A percentile compares a stretch with the other conserved stretches of the same genome.
Evolutionary conservation across 768 basidiomycete genomes (phyloP).

Genomic region (Macrolepiota dolichaula): DNA sequence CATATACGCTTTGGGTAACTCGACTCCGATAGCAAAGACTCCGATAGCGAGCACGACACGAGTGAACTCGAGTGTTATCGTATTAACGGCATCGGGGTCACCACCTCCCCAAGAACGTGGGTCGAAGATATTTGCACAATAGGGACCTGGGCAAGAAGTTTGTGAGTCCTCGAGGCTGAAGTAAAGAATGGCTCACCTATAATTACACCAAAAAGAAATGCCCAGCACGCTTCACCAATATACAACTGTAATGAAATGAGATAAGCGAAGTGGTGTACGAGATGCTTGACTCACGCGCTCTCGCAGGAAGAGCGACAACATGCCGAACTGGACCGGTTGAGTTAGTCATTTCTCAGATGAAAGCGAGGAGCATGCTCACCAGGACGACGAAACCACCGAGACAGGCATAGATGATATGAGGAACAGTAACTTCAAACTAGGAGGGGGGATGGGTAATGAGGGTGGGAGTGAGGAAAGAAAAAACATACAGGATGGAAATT

Average conservation of each 20-base stretch:
- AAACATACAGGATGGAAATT: slow-evolving; percentile 45
- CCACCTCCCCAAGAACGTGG: slow-evolving; percentile 71
- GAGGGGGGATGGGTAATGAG: slow-evolving; percentile 12
- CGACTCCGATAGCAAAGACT: slow-evolving; percentile 97
- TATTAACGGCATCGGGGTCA: slow-evolving; percentile 49
- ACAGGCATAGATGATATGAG: slow-evolving; percentile 77
- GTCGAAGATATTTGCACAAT: slow-evolving; percentile 77
- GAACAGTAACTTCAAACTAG: slow-evolving; percentile 63
- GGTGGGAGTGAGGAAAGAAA: slow-evolving; percentile 8
- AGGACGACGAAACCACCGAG: slow-evolving; percentile 81
- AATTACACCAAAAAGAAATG: slow-evolving; percentile 90
- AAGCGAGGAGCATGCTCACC: slow-evolving; percentile 37
- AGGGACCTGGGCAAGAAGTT: slow-evolving; percentile 54
- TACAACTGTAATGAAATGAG: slow-evolving; percentile 52
- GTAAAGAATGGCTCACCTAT: slow-evolving; percentile 52
- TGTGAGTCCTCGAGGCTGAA: slow-evolving; percentile 9
- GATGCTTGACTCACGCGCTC: slow-evolving; percentile 56
- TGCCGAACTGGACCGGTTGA: slow-evolving; percentile 72
- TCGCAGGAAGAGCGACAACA: slow-evolving; percentile 90
- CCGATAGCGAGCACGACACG: slow-evolving; percentile 93
- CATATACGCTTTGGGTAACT: slow-evolving; percentile 96
- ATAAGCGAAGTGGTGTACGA: slow-evolving; percentile 1
- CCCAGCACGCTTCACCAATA: slow-evolving; percentile 95
- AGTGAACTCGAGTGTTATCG: slow-evolving; percentile 87
- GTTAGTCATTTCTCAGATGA: background rate